Conservation (phyloP, 2,329 filamentous ascomycete genomes). For the Trichoderma simmonsii region DNA sequence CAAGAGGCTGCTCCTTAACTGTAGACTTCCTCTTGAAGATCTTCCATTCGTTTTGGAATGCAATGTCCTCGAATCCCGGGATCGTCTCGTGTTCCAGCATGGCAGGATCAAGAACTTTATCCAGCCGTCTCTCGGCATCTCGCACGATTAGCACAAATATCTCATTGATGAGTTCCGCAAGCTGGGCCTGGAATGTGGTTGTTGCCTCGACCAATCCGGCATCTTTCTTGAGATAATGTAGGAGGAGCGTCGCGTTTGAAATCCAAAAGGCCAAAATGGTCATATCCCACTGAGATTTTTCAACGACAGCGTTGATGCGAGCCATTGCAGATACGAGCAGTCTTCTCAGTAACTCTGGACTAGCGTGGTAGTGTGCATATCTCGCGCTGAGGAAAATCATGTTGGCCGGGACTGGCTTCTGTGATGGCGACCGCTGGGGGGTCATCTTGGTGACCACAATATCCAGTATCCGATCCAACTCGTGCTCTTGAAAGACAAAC, state of each 20-base stretch:
- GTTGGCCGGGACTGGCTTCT: conserved; percentile 96
- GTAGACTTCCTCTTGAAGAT: conserved; percentile 90
- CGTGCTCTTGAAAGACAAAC: conserved; percentile 97
- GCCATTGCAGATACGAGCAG: conserved; percentile 85
- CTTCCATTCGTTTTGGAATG: conserved; percentile 98
- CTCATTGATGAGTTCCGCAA: conserved; percentile 93
- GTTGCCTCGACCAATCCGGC: conserved; percentile 75
- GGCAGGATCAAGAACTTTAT: conserved; percentile 88
- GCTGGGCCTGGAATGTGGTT: conserved; percentile 83
- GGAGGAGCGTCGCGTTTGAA: conserved; percentile 89
- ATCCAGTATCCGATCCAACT: conserved; percentile 86
- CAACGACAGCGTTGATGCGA: conserved; percentile 96
- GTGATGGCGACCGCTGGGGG: conserved; percentile 89
- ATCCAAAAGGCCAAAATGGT: conserved; percentile 99
- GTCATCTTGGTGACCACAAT: conserved; percentile 99
- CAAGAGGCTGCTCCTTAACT: conserved; percentile 82
- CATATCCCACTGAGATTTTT: conserved; percentile 97
- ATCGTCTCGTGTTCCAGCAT: conserved; percentile 99
- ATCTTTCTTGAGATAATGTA: conserved; percentile 97
- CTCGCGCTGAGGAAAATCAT: conserved; percentile 93
- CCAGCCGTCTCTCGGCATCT: conserved; percentile 91
- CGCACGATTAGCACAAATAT: conserved; percentile 97
- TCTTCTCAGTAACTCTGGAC: conserved; percentile 74
- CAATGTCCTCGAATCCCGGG: conserved; percentile 92
- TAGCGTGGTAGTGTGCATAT: conserved; percentile 96